Conservation (phyloP, 352 stramenopile genomes). For the Phytophthora crassamura region DNA sequence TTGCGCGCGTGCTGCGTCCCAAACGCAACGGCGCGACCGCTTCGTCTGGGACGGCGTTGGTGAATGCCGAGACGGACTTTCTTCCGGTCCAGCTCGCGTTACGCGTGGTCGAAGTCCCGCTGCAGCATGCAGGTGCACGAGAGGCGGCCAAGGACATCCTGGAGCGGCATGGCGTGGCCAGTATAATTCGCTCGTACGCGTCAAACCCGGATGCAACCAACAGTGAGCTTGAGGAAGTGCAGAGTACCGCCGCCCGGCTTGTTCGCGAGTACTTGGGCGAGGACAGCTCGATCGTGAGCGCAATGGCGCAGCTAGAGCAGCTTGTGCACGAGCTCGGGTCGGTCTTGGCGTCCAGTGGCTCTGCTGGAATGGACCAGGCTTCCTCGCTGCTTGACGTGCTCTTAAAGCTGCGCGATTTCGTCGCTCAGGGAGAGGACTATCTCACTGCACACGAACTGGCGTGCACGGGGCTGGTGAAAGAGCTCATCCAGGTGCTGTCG, state of each 20-base stretch:
- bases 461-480: slow-evolving; percentile 58
- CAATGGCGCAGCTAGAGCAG: slow-evolving; percentile 40
- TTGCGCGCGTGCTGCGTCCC: slow-evolving; percentile 61
- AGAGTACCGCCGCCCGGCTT: slow-evolving; percentile 36
- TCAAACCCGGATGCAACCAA: slow-evolving; percentile 26
- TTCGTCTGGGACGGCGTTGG: not conserved
- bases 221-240: slow-evolving; percentile 38
- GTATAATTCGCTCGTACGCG: slow-evolving; percentile 61
- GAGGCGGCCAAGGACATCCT: slow-evolving; percentile 44
- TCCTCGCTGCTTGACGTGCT: slow-evolving; percentile 30
- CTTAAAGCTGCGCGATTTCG: slow-evolving; percentile 30
- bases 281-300: slow-evolving; percentile 37
- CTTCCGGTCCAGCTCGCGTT: slow-evolving; percentile 50
- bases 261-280: slow-evolving; percentile 52
- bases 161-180: slow-evolving; percentile 62
- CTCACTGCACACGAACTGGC: slow-evolving; percentile 71
- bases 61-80: slow-evolving; percentile 36
- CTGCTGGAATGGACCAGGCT: slow-evolving; percentile 2
- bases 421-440: slow-evolving; percentile 35
- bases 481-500: slow-evolving; percentile 46
- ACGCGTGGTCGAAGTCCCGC: slow-evolving; percentile 51
- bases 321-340: slow-evolving; percentile 39
- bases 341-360: not conserved
- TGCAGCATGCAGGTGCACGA: slow-evolving; percentile 31
- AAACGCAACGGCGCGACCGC: slow-evolving; percentile 30